Conservation (phyloP, 352 stramenopile species). For the Pythium utonaiense region DNA sequence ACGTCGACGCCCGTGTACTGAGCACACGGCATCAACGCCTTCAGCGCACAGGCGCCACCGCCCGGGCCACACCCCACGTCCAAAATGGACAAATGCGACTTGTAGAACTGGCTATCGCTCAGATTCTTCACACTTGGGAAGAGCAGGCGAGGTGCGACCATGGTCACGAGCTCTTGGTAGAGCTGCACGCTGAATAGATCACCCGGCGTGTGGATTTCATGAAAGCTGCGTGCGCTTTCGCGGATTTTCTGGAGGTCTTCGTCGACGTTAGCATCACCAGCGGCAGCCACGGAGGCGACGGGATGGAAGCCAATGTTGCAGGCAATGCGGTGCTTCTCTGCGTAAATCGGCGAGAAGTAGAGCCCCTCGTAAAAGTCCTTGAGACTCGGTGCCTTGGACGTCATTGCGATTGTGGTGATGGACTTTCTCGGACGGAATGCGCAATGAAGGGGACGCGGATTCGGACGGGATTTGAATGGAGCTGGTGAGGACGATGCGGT, state of each 20-base stretch:
- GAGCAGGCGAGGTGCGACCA: conserved; percentile 30
- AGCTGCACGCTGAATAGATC: conserved; percentile 54
- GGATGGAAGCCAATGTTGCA: conserved; percentile 68
- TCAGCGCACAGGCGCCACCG: conserved; percentile 58
- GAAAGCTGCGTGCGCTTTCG: conserved; percentile 13
- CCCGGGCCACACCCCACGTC: conserved; percentile 65
- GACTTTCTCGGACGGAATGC: neutral
- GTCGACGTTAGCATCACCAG: conserved; percentile 9
- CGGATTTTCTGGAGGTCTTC: conserved; percentile 10
- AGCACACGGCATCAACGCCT: conserved; percentile 50
- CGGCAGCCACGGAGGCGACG: neutral
- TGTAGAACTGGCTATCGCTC: conserved; percentile 18
- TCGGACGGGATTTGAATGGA: neutral
- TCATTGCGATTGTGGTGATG: neutral
- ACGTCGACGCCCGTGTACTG: conserved; percentile 53
- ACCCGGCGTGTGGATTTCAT: conserved; percentile 21
- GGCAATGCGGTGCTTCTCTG: conserved; percentile 56
- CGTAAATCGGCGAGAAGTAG: conserved; percentile 68
- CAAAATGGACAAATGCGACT: conserved; percentile 34
- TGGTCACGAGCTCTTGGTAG: conserved; percentile 50
- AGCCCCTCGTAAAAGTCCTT: conserved; percentile 75
- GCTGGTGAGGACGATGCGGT: neutral
- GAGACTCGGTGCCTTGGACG: conserved; percentile 30
- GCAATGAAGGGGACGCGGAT: neutral
- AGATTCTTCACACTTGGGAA: conserved; percentile 12